Base-by-base conservation (phyloP, 2,329 filamentous ascomycete genomes). In the Trichoderma gracile region DNA sequence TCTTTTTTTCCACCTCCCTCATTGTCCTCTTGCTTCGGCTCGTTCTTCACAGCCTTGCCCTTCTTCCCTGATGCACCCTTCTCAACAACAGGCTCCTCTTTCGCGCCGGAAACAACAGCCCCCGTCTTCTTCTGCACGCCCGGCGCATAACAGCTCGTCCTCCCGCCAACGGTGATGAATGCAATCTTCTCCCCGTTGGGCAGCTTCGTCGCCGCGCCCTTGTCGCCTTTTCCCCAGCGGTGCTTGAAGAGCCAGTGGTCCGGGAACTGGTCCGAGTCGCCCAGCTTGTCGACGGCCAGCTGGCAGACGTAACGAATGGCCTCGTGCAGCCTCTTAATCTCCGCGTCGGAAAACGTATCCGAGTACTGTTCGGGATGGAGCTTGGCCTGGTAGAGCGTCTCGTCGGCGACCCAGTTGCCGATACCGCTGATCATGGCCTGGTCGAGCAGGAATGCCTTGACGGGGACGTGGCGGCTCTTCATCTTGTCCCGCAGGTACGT, bases 321-420 rank as follows among this genome's bases (percentile, higher is more conserved):
- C 9, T 87, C 81, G 75, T 95, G 89, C 2, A 99, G 80, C 45
- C 81, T 82, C 68, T 85, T 83, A 67, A 96, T 86, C 74, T 97
- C 89, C 0, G 79, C 82, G 38, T 91, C 86, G 67, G 75, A 82
- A 69, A 98, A 90, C 0, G 91, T 90, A 72, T 97, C 89, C 77
- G 89, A 92, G 78, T 96, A 96, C 74, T 97, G 92, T 75, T 97
- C 94, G 0, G 95, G 95, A 69, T 99, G 94, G 17, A 98, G 84
- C 56, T 85, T 87, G 5, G 95, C 90, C 70, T 98, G 89, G 72
- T 93, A 99, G 58, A 99, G 80, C 7, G 97, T 89, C 75, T 99
- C 95, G 73, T 99, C 95, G 0, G 89, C 93, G 61, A 99, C 94
- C 94, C 94, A 99, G 73, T 98, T 98, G 0, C 95, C 95, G 67